Evolutionary conservation across 176 grass and related monocot genomes (phyloP), one percentile per base, ranked within the genome.

Genomic region (Carex kokanica): DNA sequence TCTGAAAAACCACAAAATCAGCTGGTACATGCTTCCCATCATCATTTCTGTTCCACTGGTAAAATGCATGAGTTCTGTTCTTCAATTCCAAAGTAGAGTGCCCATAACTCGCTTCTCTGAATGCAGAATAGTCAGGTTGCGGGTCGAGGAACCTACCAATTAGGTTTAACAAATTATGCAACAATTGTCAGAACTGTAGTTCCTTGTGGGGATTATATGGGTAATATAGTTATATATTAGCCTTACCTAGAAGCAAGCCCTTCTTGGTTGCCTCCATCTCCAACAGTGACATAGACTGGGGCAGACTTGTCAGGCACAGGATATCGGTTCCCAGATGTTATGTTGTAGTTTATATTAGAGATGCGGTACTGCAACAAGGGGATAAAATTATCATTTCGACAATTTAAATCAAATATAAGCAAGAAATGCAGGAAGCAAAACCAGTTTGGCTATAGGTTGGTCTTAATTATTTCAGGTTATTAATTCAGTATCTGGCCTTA

Each of bases 231-330:
- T 25, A 55, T 14, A 56, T 17, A 78, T 34, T 49, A 25, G 40
- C 80, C 66, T 85, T 79, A 97, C 96, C 78, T 91, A 77, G 81
- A 88, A 66, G 96, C 93, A 74, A 95, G 96, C 2, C 96, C 96
- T 92, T 98, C 96, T 67, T 95, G 93, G 86, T 99, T 99, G 71
- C 96, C 96, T 83, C 96, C 93, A 64, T 95, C 96, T 31, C 96
- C 96, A 18, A 99, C 91, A 40, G 93, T 99, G 52, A 99, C 81
- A 83, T 95, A 95, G 18, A 95, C 89, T 0, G 96, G 96, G 55
- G 96, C 96, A 51, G 90, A 99, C 86, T 99, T 93, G 84, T 99
- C 84, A 17, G 96, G 85, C 80, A 93, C 85, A 6, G 93, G 96
- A 86, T 90, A 89, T 20, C 85, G 86, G 49, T 80, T 90, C 36